A percentile compares a stretch with the other conserved stretches of the same genome.
Conservation (phyloP, 2,329 filamentous ascomycete genomes). For the Ophioceras dolichostomum region DNA sequence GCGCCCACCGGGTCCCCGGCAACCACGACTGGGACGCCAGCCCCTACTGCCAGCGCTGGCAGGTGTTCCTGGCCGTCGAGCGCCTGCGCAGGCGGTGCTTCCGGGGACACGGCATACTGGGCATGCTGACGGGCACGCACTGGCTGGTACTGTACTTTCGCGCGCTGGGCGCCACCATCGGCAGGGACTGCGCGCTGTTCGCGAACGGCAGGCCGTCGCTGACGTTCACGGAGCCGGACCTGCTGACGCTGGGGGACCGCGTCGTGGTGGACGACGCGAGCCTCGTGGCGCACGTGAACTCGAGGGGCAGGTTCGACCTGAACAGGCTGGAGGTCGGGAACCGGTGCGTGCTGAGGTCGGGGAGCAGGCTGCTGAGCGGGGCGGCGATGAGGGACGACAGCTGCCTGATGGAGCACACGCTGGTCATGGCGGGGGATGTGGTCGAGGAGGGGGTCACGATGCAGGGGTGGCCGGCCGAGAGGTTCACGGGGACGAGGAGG, state of each 20-base stretch:
- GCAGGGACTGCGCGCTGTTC: conserved; percentile 41
- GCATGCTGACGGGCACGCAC: conserved; percentile 38
- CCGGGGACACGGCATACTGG: conserved; percentile 34
- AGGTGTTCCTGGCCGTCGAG: conserved; percentile 39
- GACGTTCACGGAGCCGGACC: conserved; percentile 45
- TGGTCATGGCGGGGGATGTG: conserved; percentile 43
- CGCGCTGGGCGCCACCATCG: conserved; percentile 38
- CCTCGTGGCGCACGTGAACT: conserved; percentile 44
- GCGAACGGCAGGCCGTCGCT: conserved; percentile 38
- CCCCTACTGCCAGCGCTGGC: conserved; percentile 45
- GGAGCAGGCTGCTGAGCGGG: conserved; percentile 38
- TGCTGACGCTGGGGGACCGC: conserved; percentile 38
- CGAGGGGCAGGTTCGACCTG: conserved; percentile 41
- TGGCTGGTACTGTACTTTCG: conserved; percentile 41
- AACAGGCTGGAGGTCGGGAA: conserved; percentile 37
- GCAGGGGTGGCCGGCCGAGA: conserved; percentile 42
- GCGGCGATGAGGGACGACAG: conserved; percentile 39
- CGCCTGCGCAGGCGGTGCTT: conserved; percentile 36
- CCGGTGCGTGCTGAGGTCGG: conserved; percentile 37
- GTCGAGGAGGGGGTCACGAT: conserved; percentile 39
- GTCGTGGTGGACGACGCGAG: conserved; percentile 43
- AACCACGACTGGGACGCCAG: conserved; percentile 46
- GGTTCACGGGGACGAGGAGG: conserved; percentile 16
- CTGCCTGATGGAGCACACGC: conserved; percentile 43
- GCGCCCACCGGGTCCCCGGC: conserved; percentile 36